These are phyloP conservation scores for Bryoerythrophyllum caledonicum DNA, from an alignment of 225 moss, liverwort and hornwort species.

Conservation along the genomic window DNA sequence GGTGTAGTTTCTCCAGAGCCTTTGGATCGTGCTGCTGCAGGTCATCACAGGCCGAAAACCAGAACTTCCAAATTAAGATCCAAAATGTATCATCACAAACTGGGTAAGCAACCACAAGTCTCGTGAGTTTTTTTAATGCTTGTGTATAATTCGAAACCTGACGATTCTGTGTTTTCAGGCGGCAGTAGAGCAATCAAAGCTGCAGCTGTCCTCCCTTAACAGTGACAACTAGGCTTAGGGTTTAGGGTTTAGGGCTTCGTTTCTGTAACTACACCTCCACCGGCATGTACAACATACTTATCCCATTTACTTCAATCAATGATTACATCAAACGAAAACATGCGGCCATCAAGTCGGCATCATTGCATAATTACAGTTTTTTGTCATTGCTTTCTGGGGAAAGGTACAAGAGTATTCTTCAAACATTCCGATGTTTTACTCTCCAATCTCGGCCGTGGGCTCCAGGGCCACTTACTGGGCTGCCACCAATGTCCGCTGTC, in stretches of 20 bases:
- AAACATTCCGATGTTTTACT: slow-evolving; percentile 22
- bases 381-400: too few species aligned
- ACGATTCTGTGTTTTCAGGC: neutral
- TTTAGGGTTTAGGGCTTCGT: too few species aligned
- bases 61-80: slow-evolving; percentile 26
- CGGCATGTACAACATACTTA: too few species aligned
- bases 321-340: too few species aligned
- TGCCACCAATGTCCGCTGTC: slow-evolving; percentile 15
- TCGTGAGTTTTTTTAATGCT: neutral
- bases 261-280: too few species aligned
- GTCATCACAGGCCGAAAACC: slow-evolving; percentile 76
- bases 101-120: slow-evolving; percentile 20
- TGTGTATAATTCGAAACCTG: neutral
- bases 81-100: slow-evolving; percentile 26
- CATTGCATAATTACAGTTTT: too few species aligned
- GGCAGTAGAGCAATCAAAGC: slow-evolving; percentile 17
- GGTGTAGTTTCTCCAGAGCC: too few species aligned
- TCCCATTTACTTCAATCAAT: too few species aligned
- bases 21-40: slow-evolving; percentile 75
- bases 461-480: neutral
- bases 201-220: slow-evolving; percentile 14
- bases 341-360: too few species aligned
- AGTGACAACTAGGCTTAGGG: too few species aligned
- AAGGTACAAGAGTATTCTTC: too few species aligned
- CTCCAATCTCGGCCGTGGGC: slow-evolving; percentile 45